Conservation (phyloP, 768 basidiomycete genomes). For the Boletellus sp. region DNA sequence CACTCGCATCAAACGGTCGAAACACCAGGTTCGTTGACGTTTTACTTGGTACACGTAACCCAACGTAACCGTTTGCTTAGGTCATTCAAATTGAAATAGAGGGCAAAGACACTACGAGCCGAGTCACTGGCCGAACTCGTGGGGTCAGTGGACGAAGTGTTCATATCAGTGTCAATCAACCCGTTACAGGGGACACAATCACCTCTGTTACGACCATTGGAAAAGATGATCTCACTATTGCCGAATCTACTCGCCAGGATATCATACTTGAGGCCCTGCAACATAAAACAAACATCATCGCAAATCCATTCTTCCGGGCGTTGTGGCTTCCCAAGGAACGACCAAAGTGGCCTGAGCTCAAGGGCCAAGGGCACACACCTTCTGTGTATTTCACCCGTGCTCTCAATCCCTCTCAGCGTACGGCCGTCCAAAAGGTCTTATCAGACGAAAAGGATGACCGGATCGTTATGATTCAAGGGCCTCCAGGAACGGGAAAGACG, state of each 20-base stretch:
- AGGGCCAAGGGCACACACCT: background rate
- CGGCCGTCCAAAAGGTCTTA: constrained; percentile 30
- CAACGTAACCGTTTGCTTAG: constrained; percentile 5
- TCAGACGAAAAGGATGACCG: constrained; percentile 20
- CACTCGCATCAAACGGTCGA: constrained; percentile 39
- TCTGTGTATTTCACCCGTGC: background rate
- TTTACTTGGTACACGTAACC: background rate
- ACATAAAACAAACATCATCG: constrained; percentile 8
- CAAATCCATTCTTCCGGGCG: constrained; percentile 23
- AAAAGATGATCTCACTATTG: constrained; percentile 50
- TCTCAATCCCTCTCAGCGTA: constrained; percentile 28
- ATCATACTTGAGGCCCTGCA: constrained; percentile 26
- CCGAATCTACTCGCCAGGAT: constrained; percentile 38
- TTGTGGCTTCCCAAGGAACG: constrained; percentile 27
- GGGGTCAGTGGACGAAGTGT: constrained; percentile 38
- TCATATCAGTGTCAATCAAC: constrained; percentile 24
- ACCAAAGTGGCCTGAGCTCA: constrained; percentile 13
- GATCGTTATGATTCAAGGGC: constrained; percentile 32
- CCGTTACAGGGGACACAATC: constrained; percentile 15
- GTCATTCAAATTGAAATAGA: constrained; percentile 18
- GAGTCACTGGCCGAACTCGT: constrained; percentile 20
- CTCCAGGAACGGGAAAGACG: constrained; percentile 45
- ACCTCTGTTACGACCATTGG: constrained; percentile 48
- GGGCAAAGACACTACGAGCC: background rate
- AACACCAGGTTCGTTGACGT: constrained; percentile 36